These are phyloP conservation scores for Auxenochlorella pyrenoidosa DNA, from an alignment of 139 green algal genomes.

Conservation along the genomic window DNA sequence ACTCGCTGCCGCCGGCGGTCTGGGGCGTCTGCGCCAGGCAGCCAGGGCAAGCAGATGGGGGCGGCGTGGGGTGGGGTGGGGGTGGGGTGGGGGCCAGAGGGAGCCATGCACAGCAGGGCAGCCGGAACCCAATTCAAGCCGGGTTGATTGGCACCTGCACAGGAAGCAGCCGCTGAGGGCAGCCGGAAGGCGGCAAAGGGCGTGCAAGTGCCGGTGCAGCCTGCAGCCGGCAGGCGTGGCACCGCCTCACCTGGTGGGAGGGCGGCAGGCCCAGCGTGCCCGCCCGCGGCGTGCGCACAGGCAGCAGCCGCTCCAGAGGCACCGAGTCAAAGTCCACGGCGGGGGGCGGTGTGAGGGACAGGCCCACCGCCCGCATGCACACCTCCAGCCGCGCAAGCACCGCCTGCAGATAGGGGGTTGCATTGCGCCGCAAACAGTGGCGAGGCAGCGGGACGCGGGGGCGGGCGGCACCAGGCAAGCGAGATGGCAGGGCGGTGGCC, in stretches of 20 bases:
- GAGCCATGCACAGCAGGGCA: too few relatives aligned
- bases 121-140: too few relatives aligned
- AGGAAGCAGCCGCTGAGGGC: too few relatives aligned
- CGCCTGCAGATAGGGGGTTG: neutral
- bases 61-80: neutral
- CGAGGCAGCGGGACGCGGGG: too few relatives aligned
- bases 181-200: too few relatives aligned
- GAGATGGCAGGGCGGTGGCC: neutral
- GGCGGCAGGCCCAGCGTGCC: neutral
- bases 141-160: too few relatives aligned
- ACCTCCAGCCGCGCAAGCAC: constrained; percentile 35
- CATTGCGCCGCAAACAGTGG: neutral
- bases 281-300: constrained; percentile 5
- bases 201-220: too few relatives aligned
- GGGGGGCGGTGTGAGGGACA: constrained; percentile 18
- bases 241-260: constrained; percentile 14
- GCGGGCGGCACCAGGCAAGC: neutral
- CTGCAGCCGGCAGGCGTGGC: too few relatives aligned
- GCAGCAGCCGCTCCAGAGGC: constrained; percentile 29
- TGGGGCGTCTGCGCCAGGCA: constrained; percentile 15
- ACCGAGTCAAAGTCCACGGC: constrained; percentile 27
- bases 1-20: constrained; percentile 22
- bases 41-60: neutral
- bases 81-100: too few relatives aligned
- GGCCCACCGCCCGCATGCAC: constrained; percentile 30